Evolutionary conservation across 257 asterid genomes (phyloP), one percentile per base, ranked within the genome.

Genomic region (Asclepias syriaca): DNA sequence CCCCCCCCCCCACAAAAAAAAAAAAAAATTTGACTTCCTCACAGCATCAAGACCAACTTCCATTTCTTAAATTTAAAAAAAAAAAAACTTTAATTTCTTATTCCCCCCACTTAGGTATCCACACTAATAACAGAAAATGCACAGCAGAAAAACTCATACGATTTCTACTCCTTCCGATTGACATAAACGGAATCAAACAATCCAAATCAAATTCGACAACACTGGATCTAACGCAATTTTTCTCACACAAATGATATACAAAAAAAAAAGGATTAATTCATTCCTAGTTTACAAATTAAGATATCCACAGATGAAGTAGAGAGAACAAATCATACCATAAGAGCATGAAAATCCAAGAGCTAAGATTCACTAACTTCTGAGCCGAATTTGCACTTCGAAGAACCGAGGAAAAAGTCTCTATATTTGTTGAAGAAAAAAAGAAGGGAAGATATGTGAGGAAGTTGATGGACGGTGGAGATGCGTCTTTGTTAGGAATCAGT

Each of bases 311-410:
- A 2, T 22, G 15, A 49, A 48, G 1, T 27, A 49, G 6, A 24
- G 22, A 34, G 13, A 77, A 72, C 56, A 45, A 59, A 24, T 34
- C 78, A 51, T 75, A 86, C 91, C 91, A 84, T 84, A 65, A 56
- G 73, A 22, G 85, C 83, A 75, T 70, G 58, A 63, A 37, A 69
- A 43, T 43, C 22, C 24, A 21, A 55, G 40, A 73, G 49, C 76
- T 40, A 11, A 15, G 50, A 22, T 43, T 43, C 34, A 6, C 18
- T 66, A 74, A 69, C 79, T 72, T 65, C 24, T 60, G 75, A 81
- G 81, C 81, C 59, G 70, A 55, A 27, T 50, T 32, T 54, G 70
- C 40, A 29, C 27, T 48, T 61, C 6, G 2, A 65, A 32, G 59
- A 51, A 58, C 70, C n/a, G 51, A 39, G 51, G 65, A 53, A n/a